These are phyloP conservation scores for Epicoccum nigrum DNA, from an alignment of 2,329 filamentous ascomycete genomes.

Conservation along the genomic window DNA sequence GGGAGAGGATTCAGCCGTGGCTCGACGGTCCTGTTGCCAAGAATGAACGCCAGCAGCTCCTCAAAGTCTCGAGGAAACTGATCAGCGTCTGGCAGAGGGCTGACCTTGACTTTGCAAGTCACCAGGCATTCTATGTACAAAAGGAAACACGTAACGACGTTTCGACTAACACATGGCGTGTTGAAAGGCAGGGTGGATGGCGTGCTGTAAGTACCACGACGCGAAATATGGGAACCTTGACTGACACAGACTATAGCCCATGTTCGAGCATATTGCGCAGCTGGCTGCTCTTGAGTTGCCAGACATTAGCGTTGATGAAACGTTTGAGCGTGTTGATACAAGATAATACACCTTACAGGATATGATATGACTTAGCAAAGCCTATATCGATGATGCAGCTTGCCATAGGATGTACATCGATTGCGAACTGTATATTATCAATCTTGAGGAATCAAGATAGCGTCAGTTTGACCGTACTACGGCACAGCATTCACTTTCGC, in stretches of 20 bases:
- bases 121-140: constrained; percentile 30
- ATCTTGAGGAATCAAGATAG: too few relatives aligned
- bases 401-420: too few relatives aligned
- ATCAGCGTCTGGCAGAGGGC: constrained; percentile 16
- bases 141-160: constrained; percentile 23
- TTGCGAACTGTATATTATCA: too few relatives aligned
- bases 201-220: constrained; percentile 20
- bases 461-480: too few relatives aligned
- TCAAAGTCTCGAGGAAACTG: constrained; percentile 28
- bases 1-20: constrained; percentile 36
- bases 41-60: constrained; percentile 11
- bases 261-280: constrained; percentile 20
- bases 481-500: too few relatives aligned
- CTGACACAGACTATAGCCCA: constrained; percentile 9
- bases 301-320: constrained; percentile 18
- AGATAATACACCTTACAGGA: not conserved
- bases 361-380: too few relatives aligned
- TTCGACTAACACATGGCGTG: constrained; percentile 17
- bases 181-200: constrained; percentile 26
- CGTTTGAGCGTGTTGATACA: constrained; percentile 21
- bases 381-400: too few relatives aligned
- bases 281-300: constrained; percentile 9
- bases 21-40: constrained; percentile 27
- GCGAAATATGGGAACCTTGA: not conserved
- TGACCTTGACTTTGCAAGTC: constrained; percentile 2